Evolutionary conservation across 306 rosid species (phyloP), one percentile per base, ranked within the genome.

Genomic region (Quercus suber): DNA sequence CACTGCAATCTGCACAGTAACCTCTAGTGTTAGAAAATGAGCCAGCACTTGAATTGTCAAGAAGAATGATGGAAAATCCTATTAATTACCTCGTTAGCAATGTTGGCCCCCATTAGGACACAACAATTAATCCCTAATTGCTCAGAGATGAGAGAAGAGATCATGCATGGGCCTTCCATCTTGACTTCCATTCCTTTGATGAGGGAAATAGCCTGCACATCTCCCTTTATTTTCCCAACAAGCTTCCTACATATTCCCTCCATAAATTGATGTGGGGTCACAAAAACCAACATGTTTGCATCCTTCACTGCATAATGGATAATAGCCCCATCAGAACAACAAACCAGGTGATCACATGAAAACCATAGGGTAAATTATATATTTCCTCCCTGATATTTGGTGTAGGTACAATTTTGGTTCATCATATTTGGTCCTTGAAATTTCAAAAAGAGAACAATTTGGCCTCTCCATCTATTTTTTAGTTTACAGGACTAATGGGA

Each of bases 151-250:
- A 94, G 93, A 19, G 88, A 84, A 63, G 98, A 94, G 79, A 94
- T 94, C 98, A 94, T 86, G 89, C 88, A 86, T 37, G 98, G 97
- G 18, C 98, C 98, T 89, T 94, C 98, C 90, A 82, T 90, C 87
- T 94, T 94, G 55, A 92, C 94, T 82, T 94, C 98, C 98, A 94
- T 94, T 65, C 98, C 98, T 87, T 92, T 94, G 30, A 94, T 85
- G 18, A 94, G 97, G 17, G 98, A 94, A 77, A 94, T 89, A 9
- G 91, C 98, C 78, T 94, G 93, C 74, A 85, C 93, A 73, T 87
- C 88, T 69, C 68, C 74, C 68, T 78, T 84, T 69, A 92, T 81
- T 85, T 94, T 94, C 76, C 98, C 97, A 4, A 61, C 78, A 60
- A 94, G 82, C 61, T 73, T 86, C 84, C 76, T 87, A 89, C 98